phyloP scores from a whole-genome alignment of 164 flowering plant species.

The Vitis rupestris region DNA sequence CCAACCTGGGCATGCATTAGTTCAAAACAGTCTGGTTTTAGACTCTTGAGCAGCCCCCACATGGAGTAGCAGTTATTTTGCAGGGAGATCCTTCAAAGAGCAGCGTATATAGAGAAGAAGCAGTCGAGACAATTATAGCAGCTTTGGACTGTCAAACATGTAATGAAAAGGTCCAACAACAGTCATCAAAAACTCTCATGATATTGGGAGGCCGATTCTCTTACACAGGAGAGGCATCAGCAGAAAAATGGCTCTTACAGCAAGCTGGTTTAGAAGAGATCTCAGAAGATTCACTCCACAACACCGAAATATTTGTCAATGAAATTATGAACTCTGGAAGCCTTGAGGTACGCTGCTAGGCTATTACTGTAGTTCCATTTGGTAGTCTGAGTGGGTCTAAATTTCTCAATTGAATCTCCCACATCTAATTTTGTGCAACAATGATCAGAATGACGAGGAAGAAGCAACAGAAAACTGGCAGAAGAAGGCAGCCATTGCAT shows the following conservation, averaged over 20 bases:
- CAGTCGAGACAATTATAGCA: conserved; percentile 44
- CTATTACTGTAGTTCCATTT: no score
- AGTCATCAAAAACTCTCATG: conserved; percentile 54
- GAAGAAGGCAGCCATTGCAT: conserved; percentile 35
- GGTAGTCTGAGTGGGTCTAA: no score
- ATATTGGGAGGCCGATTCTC: conserved; percentile 53
- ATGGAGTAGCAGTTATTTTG: conserved; percentile 38
- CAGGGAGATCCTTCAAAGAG: conserved; percentile 53
- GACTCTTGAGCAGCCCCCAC: conserved; percentile 3
- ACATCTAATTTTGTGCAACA: neutral
- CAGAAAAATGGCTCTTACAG: conserved; percentile 52
- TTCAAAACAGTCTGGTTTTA: neutral
- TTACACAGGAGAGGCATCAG: conserved; percentile 38
- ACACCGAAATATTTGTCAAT: conserved; percentile 17
- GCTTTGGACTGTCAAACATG: conserved; percentile 35
- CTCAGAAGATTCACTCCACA: conserved; percentile 20
- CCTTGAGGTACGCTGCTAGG: neutral
- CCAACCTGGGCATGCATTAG: neutral
- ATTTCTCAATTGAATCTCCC: no score
- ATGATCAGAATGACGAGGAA: conserved; percentile 54
- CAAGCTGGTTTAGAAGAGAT: conserved; percentile 45
- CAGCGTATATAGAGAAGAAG: conserved; percentile 70
- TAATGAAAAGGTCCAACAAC: conserved; percentile 42
- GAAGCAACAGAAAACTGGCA: conserved; percentile 45
- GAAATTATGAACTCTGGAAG: conserved; percentile 25